phyloP scores from a whole-genome alignment of 371 early-diverging fungal species.

The Apophysomyces variabilis region DNA sequence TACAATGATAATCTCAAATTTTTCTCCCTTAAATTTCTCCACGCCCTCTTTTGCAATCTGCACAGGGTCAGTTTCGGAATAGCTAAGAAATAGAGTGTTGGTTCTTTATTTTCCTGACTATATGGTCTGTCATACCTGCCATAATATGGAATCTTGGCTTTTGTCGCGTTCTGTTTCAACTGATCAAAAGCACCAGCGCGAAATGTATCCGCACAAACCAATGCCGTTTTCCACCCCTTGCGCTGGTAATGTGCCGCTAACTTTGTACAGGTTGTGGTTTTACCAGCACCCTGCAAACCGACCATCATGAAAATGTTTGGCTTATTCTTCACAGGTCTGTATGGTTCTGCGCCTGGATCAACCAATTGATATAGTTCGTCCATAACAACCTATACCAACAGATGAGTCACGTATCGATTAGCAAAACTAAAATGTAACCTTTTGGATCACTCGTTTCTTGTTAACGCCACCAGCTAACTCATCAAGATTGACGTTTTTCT shows the following conservation, averaged over 20 bases:
- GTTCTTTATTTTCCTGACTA: background rate
- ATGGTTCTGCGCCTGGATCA: conserved; percentile 93
- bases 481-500: conserved; percentile 80
- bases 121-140: conserved; percentile 61
- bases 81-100: conserved; percentile 48
- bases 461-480: conserved; percentile 81
- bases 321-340: conserved; percentile 85
- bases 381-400: conserved; percentile 78
- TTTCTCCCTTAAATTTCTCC: conserved; percentile 93
- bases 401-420: background rate
- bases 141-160: conserved; percentile 98
- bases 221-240: conserved; percentile 96
- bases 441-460: conserved; percentile 89
- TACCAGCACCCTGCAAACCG: conserved; percentile 99
- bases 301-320: conserved; percentile 98
- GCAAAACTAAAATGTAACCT: conserved; percentile 49
- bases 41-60: conserved; percentile 96
- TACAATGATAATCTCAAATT: conserved; percentile 98
- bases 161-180: conserved; percentile 98
- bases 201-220: conserved; percentile 99
- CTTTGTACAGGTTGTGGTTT: conserved; percentile 99
- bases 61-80: conserved; percentile 96
- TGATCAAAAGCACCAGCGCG: conserved; percentile 99
- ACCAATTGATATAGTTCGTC: conserved; percentile 94
- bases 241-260: conserved; percentile 96